phyloP scores from a whole-genome alignment of 371 early-diverging fungal genomes.

The Apophysomyces variabilis region DNA sequence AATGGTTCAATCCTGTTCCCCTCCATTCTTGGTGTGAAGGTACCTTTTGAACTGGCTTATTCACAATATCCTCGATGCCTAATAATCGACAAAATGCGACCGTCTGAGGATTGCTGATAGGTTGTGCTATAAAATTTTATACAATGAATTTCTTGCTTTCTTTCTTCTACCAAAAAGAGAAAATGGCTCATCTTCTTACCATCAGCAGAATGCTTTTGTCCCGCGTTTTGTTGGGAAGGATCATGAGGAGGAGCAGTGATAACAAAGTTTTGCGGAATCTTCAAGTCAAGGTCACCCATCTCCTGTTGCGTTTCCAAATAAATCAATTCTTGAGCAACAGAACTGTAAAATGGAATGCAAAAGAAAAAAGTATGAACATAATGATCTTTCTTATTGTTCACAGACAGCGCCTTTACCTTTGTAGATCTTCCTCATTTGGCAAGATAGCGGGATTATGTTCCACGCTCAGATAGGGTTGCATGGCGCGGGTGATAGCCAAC shows the following conservation, averaged over 20 bases:
- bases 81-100: conserved; percentile 60
- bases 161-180: not conserved
- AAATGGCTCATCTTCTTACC: not conserved
- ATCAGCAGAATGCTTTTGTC: conserved; percentile 9
- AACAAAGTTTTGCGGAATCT: conserved; percentile 70
- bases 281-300: conserved; percentile 47
- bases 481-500: conserved; percentile 78
- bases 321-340: conserved; percentile 32
- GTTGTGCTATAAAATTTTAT: conserved; percentile 30
- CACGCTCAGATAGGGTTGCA: conserved; percentile 56
- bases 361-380: not conserved
- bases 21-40: not conserved
- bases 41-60: conserved; percentile 18
- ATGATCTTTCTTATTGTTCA: not conserved
- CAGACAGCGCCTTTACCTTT: conserved; percentile 33
- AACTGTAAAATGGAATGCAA: conserved; percentile 7
- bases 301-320: conserved; percentile 25
- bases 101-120: conserved; percentile 75
- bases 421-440: conserved; percentile 50
- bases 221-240: not conserved
- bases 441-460: conserved; percentile 39
- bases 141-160: not conserved
- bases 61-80: conserved; percentile 64
- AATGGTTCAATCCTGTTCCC: not conserved
- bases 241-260: conserved; percentile 33